These are phyloP conservation scores for Dimargaris xerosporica DNA, from an alignment of 192 early-diverging fungal genomes.

Conservation along the genomic window DNA sequence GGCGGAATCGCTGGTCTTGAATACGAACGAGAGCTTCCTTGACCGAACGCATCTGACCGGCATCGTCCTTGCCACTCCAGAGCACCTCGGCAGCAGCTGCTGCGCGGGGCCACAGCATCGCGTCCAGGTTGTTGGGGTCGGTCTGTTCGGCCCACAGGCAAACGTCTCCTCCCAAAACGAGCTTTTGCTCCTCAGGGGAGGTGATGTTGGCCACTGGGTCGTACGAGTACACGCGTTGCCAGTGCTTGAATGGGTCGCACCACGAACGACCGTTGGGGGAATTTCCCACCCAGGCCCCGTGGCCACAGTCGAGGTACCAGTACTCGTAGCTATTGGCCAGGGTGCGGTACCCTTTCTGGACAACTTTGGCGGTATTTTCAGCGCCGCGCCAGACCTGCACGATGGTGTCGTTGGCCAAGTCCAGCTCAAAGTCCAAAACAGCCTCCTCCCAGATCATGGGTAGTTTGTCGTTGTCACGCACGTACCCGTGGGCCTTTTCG, in stretches of 20 bases:
- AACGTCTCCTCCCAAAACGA: constrained; percentile 52
- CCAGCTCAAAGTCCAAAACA: constrained; percentile 34
- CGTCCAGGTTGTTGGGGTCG: constrained; percentile 37
- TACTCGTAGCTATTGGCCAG: constrained; percentile 43
- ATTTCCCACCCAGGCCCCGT: constrained; percentile 56
- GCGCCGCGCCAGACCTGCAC: constrained; percentile 59
- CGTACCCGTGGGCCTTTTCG: constrained; percentile 32
- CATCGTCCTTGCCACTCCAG: constrained; percentile 46
- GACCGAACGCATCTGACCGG: constrained; percentile 32
- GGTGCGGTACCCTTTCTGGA: constrained; percentile 45
- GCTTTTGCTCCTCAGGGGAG: constrained; percentile 28
- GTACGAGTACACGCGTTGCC: constrained; percentile 56
- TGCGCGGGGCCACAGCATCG: constrained; percentile 51
- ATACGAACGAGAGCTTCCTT: constrained; percentile 45
- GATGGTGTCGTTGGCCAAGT: constrained; percentile 42
- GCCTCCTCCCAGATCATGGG: constrained; percentile 73
- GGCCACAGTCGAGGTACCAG: constrained; percentile 65
- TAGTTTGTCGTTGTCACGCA: constrained; percentile 31
- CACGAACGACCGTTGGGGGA: constrained; percentile 44
- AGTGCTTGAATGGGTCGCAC: constrained; percentile 61
- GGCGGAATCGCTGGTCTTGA: constrained; percentile 54
- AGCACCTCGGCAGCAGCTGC: constrained; percentile 48
- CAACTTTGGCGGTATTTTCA: constrained; percentile 34
- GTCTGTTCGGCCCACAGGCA: constrained; percentile 57
- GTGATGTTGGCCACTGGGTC: constrained; percentile 42